Conservation (phyloP, 306 rosid genomes). For the Begonia masoniana region DNA sequence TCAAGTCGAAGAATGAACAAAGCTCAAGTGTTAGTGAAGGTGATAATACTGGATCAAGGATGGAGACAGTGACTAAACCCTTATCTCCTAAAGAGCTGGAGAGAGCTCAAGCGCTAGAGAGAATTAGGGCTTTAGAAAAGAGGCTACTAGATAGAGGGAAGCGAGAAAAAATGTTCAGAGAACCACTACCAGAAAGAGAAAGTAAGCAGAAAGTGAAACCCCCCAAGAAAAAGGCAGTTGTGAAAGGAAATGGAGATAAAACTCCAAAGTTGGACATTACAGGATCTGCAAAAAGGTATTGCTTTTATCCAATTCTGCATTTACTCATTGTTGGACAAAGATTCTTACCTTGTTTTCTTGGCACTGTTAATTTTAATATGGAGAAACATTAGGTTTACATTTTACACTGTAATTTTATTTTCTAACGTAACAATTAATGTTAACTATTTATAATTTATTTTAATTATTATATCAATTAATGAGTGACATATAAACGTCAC, state of each 20-base stretch:
- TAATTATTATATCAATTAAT: no score
- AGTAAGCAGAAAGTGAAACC: constrained; percentile 17
- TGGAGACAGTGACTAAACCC: constrained; percentile 16
- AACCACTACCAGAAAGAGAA: constrained; percentile 23
- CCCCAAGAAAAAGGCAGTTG: constrained; percentile 14
- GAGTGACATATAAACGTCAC: no score
- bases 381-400: no score
- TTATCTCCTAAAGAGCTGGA: constrained; percentile 19
- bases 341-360: no score
- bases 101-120: constrained; percentile 11
- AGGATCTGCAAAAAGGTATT: constrained; percentile 67
- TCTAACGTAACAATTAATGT: no score
- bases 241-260: constrained; percentile 19
- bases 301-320: no score
- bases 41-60: constrained; percentile 12
- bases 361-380: no score
- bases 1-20: constrained; percentile 11
- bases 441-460: no score
- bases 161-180: constrained; percentile 21
- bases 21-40: constrained; percentile 12
- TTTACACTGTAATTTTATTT: no score
- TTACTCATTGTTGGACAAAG: no score
- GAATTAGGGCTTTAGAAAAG: constrained; percentile 16
- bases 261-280: constrained; percentile 28
- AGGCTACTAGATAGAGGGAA: constrained; percentile 20